These are phyloP conservation scores for Ophiostoma sp. DNA, from an alignment of 2,329 filamentous ascomycete genomes.

Conservation along the genomic window DNA sequence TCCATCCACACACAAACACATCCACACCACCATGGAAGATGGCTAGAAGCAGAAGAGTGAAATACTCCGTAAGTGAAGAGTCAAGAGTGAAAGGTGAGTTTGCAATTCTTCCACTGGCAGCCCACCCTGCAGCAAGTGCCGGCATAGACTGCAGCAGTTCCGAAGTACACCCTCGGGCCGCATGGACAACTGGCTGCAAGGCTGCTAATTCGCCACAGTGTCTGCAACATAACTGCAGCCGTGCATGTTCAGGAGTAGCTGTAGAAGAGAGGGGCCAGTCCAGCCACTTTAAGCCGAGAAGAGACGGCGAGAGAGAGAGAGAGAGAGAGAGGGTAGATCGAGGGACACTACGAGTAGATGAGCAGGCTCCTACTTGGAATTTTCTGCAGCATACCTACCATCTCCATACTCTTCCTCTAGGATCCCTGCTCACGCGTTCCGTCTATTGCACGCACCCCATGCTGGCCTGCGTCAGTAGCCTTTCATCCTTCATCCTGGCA, in stretches of 20 bases:
- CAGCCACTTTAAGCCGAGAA: too few relatives aligned
- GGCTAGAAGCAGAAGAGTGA: background rate
- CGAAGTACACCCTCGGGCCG: background rate
- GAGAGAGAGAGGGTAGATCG: too few relatives aligned
- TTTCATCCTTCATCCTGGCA: constrained; percentile 10
- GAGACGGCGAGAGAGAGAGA: too few relatives aligned
- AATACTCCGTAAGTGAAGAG: background rate
- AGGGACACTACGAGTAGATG: too few relatives aligned
- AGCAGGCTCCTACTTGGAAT: too few relatives aligned
- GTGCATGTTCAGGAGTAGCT: too few relatives aligned
- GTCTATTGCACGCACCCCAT: too few relatives aligned
- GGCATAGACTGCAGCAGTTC: background rate
- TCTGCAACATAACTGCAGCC: too few relatives aligned
- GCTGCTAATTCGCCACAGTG: too few relatives aligned
- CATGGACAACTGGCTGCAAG: background rate
- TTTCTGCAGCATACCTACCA: too few relatives aligned
- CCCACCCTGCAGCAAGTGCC: constrained; percentile 5
- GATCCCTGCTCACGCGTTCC: background rate
- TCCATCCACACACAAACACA: background rate
- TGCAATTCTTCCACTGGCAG: background rate
- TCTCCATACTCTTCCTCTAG: background rate
- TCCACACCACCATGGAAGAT: background rate
- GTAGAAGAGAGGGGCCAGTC: too few relatives aligned
- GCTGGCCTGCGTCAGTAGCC: background rate
- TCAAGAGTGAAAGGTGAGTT: background rate